A percentile compares a stretch with the other conserved stretches of the same genome.
These are phyloP conservation scores for Podaxis sp. DNA, from an alignment of 768 basidiomycete species.

Conservation along the genomic window DNA sequence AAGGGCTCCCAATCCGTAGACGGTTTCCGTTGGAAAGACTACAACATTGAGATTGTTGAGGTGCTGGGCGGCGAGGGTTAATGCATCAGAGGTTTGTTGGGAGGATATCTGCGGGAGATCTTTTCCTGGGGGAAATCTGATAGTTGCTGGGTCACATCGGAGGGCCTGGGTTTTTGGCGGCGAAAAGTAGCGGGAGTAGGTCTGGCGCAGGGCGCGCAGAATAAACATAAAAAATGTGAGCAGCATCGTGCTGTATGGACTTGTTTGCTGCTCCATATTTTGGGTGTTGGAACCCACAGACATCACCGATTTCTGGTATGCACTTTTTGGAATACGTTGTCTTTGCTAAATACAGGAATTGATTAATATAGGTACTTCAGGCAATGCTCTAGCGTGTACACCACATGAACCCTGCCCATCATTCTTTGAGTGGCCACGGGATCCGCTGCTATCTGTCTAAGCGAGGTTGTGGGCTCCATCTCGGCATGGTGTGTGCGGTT, in stretches of 20 bases:
- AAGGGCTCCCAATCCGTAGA: slow-evolving; percentile 94
- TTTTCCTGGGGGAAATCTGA: slow-evolving; percentile 48
- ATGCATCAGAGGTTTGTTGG: slow-evolving; percentile 48
- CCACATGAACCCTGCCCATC: background rate
- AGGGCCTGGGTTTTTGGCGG: slow-evolving; percentile 43
- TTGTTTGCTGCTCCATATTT: background rate
- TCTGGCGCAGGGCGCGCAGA: slow-evolving; percentile 30
- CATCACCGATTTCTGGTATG: background rate
- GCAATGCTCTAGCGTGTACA: background rate
- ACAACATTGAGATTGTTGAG: slow-evolving; percentile 56
- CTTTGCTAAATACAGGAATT: background rate
- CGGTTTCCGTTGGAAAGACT: slow-evolving; percentile 96
- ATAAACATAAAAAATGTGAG: slow-evolving; percentile 25
- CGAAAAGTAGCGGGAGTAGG: slow-evolving; percentile 25
- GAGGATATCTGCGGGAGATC: slow-evolving; percentile 51
- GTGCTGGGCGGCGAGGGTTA: slow-evolving; percentile 55
- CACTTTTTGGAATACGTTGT: background rate
- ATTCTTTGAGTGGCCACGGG: background rate
- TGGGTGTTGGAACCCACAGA: background rate
- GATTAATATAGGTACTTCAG: background rate
- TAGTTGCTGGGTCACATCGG: slow-evolving; percentile 61
- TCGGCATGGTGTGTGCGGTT: background rate
- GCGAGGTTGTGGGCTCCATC: background rate
- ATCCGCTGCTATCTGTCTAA: background rate
- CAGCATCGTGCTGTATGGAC: slow-evolving; percentile 11